These are phyloP conservation scores for Gremmenia infestans DNA, from an alignment of 2,329 filamentous ascomycete species.

Conservation along the genomic window DNA sequence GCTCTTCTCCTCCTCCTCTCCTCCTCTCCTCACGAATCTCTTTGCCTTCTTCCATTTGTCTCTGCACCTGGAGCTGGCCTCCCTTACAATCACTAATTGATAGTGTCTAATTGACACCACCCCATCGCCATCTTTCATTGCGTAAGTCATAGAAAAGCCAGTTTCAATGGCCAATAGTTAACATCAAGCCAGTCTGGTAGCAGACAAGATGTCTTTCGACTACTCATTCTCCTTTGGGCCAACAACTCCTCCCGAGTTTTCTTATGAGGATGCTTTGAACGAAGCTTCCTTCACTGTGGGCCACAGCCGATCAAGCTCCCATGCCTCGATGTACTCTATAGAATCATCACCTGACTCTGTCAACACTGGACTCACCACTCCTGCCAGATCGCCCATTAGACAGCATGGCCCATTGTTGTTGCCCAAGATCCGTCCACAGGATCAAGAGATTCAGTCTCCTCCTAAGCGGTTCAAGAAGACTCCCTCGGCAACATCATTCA, in stretches of 20 bases:
- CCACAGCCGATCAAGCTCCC: constrained; percentile 34
- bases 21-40: constrained; percentile 31
- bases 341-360: constrained; percentile 66
- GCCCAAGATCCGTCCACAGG: constrained; percentile 81
- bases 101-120: constrained; percentile 26
- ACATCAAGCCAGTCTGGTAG: constrained; percentile 48
- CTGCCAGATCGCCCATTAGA: constrained; percentile 65
- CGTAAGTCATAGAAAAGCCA: constrained; percentile 17
- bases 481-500: constrained; percentile 32
- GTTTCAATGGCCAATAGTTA: constrained; percentile 5
- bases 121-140: constrained; percentile 9
- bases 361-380: constrained; percentile 64
- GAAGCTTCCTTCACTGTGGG: constrained; percentile 45
- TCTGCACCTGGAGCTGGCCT: constrained; percentile 28
- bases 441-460: constrained; percentile 65
- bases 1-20: constrained; percentile 25
- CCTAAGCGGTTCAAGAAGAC: constrained; percentile 54
- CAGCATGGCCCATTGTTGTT: constrained; percentile 76
- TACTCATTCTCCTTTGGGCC: constrained; percentile 53
- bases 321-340: constrained; percentile 52
- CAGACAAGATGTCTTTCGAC: constrained; percentile 53
- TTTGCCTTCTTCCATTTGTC: constrained; percentile 21
- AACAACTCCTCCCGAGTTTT: constrained; percentile 46
- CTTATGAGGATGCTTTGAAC: constrained; percentile 52
- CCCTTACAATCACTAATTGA: constrained; percentile 23